These are phyloP conservation scores for Pseudonitzschia delicatissima DNA, from an alignment of 108 stramenopile species.

Conservation along the genomic window DNA sequence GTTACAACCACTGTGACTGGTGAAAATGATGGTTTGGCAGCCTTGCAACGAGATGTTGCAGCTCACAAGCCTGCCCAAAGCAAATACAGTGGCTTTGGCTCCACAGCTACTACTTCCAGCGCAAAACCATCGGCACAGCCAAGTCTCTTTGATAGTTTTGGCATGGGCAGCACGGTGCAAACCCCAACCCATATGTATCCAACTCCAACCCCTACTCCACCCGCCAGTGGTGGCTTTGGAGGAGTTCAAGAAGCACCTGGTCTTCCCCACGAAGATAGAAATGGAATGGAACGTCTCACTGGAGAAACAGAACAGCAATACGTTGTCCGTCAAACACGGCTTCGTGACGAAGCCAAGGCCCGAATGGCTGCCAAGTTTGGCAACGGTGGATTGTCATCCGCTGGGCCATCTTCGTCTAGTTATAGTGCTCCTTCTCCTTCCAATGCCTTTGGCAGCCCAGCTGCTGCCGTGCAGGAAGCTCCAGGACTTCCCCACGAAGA, in stretches of 20 bases:
- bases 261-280: constrained; percentile 78
- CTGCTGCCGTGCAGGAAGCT: constrained; percentile 39
- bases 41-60: constrained; percentile 66
- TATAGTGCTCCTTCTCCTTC: constrained; percentile 31
- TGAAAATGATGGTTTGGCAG: constrained; percentile 58
- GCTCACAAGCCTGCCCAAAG: constrained; percentile 58
- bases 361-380: constrained; percentile 90
- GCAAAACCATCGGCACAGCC: neutral
- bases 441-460: constrained; percentile 12
- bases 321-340: constrained; percentile 80
- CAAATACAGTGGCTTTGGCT: constrained; percentile 82
- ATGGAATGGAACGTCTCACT: constrained; percentile 81
- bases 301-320: constrained; percentile 92
- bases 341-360: constrained; percentile 81
- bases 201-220: neutral
- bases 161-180: constrained; percentile 5
- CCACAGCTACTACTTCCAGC: constrained; percentile 15
- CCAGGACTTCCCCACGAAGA: constrained; percentile 76
- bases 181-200: neutral
- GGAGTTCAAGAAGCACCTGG: constrained; percentile 49
- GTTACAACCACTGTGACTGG: constrained; percentile 55
- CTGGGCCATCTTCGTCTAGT: constrained; percentile 11
- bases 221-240: constrained; percentile 16
- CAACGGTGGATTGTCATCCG: constrained; percentile 43
- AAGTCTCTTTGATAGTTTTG: neutral